Conservation (phyloP, 495 filamentous ascomycete genomes). For the Evansstolkia leycettana region DNA sequence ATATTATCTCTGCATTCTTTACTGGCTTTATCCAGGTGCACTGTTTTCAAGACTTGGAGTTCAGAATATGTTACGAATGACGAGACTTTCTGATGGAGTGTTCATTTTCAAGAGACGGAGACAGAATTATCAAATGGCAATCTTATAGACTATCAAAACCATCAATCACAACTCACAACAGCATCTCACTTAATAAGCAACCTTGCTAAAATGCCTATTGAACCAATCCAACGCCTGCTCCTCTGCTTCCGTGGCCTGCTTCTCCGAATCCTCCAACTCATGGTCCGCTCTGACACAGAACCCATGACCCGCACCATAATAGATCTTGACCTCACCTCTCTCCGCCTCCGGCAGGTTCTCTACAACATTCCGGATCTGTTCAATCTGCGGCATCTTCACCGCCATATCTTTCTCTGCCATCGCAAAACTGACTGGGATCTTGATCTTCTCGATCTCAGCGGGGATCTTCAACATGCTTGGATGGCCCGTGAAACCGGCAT, state of each 20-base stretch:
- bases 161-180: no score
- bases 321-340: slow-evolving; percentile 35
- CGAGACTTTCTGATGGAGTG: no score
- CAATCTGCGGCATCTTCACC: no score
- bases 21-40: neutral
- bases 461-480: slow-evolving; percentile 41
- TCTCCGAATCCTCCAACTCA: slow-evolving; percentile 26
- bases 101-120: no score
- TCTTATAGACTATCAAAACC: no score
- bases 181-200: no score
- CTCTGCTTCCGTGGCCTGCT: slow-evolving; percentile 30
- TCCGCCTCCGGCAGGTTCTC: slow-evolving; percentile 10
- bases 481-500: slow-evolving; percentile 43
- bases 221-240: slow-evolving; percentile 48
- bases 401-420: slow-evolving; percentile 39
- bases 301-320: slow-evolving; percentile 45
- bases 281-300: slow-evolving; percentile 45
- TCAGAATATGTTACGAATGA: no score
- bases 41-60: no score
- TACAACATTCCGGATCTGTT: slow-evolving; percentile 26
- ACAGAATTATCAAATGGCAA: no score
- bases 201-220: slow-evolving; percentile 17
- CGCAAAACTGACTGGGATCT: slow-evolving; percentile 40
- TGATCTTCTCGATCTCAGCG: slow-evolving; percentile 38
- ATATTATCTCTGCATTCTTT: neutral